These are phyloP conservation scores for Exophiala viscosa DNA, from an alignment of 2,329 filamentous ascomycete genomes.

Conservation along the genomic window DNA sequence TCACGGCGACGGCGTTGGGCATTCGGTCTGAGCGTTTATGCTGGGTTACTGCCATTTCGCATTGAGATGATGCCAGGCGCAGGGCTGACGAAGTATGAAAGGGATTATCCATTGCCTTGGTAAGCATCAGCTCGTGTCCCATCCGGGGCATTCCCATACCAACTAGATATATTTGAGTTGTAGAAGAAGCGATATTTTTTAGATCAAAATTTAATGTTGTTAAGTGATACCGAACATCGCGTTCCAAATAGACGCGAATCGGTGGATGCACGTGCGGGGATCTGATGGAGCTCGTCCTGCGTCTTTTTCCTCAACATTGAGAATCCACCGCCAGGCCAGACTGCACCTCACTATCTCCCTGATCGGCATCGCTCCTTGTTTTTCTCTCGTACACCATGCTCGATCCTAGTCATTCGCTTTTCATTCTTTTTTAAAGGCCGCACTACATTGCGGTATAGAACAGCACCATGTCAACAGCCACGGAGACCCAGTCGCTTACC, in stretches of 20 bases:
- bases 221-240: too few species aligned
- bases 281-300: not conserved
- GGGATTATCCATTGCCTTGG: constrained; percentile 28
- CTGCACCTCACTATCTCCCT: not conserved
- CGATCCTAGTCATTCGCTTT: not conserved
- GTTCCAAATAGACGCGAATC: not conserved
- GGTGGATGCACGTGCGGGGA: not conserved
- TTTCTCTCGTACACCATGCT: not conserved
- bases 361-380: not conserved
- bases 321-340: not conserved
- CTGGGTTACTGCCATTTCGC: not conserved
- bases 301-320: not conserved
- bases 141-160: not conserved
- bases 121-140: constrained; percentile 7
- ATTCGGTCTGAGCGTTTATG: not conserved
- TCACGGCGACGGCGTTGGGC: constrained; percentile 15
- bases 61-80: constrained; percentile 2
- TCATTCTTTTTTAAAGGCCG: not conserved
- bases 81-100: constrained; percentile 24
- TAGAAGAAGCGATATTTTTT: not conserved
- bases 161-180: not conserved
- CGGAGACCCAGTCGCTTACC: constrained; percentile 17
- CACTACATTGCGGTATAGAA: not conserved
- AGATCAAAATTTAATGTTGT: too few species aligned
- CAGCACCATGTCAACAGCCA: constrained; percentile 17